These are phyloP conservation scores for Rhynchospora breviuscula DNA, from an alignment of 176 grass and related monocot species.

Conservation along the genomic window DNA sequence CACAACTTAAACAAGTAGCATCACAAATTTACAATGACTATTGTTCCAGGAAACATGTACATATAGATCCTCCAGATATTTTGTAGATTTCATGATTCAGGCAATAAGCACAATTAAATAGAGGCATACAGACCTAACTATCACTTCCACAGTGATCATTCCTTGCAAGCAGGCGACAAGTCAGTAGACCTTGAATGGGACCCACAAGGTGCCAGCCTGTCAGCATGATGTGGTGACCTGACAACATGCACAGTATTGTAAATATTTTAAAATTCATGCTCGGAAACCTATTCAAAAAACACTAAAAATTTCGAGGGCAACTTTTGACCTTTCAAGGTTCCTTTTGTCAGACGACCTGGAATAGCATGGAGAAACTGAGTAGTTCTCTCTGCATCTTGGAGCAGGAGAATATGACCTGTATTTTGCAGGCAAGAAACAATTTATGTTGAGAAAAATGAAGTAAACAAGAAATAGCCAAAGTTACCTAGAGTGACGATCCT, in stretches of 20 bases:
- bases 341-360: slow-evolving; percentile 13
- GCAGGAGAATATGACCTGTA: no score
- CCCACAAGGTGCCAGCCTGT: not conserved
- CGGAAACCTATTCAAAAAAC: not conserved
- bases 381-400: slow-evolving; percentile 36
- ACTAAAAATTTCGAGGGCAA: not conserved
- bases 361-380: slow-evolving; percentile 49
- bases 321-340: not conserved
- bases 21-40: not conserved
- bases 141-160: not conserved
- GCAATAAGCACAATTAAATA: not conserved
- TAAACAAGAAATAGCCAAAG: not conserved
- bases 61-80: not conserved
- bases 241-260: not conserved
- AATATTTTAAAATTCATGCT: not conserved
- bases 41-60: not conserved
- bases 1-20: not conserved
- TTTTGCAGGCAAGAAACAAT: not conserved
- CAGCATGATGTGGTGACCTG: not conserved
- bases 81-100: not conserved
- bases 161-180: slow-evolving; percentile 12
- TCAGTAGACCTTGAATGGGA: slow-evolving; percentile 13
- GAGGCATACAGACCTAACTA: not conserved
- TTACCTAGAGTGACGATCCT: slow-evolving; percentile 67
- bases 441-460: not conserved